phyloP scores from a whole-genome alignment of 129 eudicot genomes.

The Rutidosis leptorrhynchoides region DNA sequence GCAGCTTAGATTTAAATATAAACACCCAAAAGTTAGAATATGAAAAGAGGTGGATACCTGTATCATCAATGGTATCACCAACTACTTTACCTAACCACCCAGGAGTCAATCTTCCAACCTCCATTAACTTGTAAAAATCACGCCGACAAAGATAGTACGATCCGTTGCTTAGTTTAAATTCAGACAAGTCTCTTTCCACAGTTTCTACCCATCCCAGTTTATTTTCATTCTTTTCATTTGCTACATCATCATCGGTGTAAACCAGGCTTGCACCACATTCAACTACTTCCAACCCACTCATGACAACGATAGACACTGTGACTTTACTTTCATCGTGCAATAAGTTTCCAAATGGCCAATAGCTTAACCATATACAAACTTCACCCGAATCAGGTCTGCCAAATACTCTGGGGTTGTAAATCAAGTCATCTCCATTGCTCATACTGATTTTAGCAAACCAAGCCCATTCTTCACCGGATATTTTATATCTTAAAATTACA shows the following conservation, averaged over 20 bases:
- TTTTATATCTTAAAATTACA: conserved; percentile 4
- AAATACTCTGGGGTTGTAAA: conserved; percentile 27
- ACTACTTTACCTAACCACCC: conserved; percentile 9
- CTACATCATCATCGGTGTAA: conserved; percentile 21
- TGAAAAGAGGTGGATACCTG: conserved; percentile 5
- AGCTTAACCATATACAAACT: conserved; percentile 30
- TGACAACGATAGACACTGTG: conserved; percentile 10
- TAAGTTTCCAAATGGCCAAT: conserved; percentile 29
- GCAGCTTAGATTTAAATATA: background rate
- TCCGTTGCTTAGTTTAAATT: conserved; percentile 26
- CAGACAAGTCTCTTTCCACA: conserved; percentile 25
- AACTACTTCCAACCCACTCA: conserved; percentile 13
- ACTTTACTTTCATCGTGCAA: conserved; percentile 20
- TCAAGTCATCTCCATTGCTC: conserved; percentile 5
- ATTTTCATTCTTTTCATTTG: background rate
- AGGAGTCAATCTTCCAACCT: conserved; percentile 16
- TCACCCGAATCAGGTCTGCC: conserved; percentile 14
- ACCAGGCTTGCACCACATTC: conserved; percentile 30
- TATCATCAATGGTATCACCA: conserved; percentile 15
- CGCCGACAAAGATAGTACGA: conserved; percentile 32
- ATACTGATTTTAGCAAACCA: conserved; percentile 16
- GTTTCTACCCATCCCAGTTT: background rate
- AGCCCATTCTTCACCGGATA: background rate
- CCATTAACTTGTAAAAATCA: conserved; percentile 18
- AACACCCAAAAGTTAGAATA: background rate